A percentile compares a stretch with the other conserved stretches of the same genome.
phyloP scores from a whole-genome alignment of 305 asterid genomes.

The Euphrasia arctica region DNA sequence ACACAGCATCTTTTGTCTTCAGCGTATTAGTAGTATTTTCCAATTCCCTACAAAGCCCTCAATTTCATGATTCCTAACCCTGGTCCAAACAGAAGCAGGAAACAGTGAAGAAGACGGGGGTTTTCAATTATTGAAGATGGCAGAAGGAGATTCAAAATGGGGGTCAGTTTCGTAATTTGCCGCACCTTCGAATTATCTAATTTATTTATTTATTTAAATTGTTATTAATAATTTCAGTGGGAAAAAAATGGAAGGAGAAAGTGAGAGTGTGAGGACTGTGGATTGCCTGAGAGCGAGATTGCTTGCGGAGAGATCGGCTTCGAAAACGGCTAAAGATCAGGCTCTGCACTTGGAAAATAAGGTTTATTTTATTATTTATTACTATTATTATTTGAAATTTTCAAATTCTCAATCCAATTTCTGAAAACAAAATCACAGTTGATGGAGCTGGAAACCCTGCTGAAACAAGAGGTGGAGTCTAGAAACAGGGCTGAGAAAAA shows the following conservation, averaged over 20 bases:
- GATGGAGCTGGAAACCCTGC: conserved; percentile 54
- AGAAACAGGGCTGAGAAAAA: conserved; percentile 73
- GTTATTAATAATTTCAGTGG: conserved; percentile 26
- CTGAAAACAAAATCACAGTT: conserved; percentile 32
- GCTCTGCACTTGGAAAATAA: conserved; percentile 48
- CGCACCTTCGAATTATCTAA: too few relatives aligned
- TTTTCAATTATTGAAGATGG: too few relatives aligned
- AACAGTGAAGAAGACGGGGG: too few relatives aligned
- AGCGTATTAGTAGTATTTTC: too few relatives aligned
- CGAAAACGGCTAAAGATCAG: conserved; percentile 58
- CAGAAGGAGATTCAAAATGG: too few relatives aligned
- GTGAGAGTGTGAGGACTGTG: conserved; percentile 48
- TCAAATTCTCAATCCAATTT: background rate
- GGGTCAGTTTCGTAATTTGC: too few relatives aligned
- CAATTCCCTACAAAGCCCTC: too few relatives aligned
- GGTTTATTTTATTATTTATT: conserved; percentile 33
- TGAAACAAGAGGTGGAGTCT: conserved; percentile 63
- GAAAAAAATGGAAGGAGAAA: conserved; percentile 44
- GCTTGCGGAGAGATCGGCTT: conserved; percentile 71
- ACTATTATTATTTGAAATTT: too few relatives aligned
- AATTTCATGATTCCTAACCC: too few relatives aligned
- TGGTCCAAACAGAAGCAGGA: too few relatives aligned
- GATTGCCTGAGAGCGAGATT: conserved; percentile 78
- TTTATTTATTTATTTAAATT: too few relatives aligned
- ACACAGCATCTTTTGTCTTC: too few relatives aligned